A percentile compares a stretch with the other conserved stretches of the same genome.
These are phyloP conservation scores for Penicillium sp. DNA, from an alignment of 2,329 filamentous ascomycete species.

Conservation along the genomic window DNA sequence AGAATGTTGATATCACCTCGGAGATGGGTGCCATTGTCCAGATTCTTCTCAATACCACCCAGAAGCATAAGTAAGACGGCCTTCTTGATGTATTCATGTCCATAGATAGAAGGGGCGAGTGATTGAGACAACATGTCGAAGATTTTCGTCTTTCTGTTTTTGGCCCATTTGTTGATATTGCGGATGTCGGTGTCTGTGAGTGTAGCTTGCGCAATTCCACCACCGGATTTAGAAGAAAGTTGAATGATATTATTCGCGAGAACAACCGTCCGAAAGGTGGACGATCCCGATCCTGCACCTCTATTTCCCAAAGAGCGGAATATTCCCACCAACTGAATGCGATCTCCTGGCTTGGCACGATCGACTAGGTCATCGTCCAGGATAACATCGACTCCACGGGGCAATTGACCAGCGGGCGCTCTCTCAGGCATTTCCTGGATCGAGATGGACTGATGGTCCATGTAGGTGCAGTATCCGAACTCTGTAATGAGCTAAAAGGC, in stretches of 20 bases:
- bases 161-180: constrained; percentile 96
- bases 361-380: constrained; percentile 96
- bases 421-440: constrained; percentile 99
- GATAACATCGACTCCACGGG: constrained; percentile 92
- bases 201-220: constrained; percentile 82
- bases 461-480: constrained; percentile 91
- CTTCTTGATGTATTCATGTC: constrained; percentile 96
- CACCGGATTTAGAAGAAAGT: constrained; percentile 91
- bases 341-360: constrained; percentile 88
- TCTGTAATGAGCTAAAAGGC: constrained; percentile 69
- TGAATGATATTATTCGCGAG: constrained; percentile 93
- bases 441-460: constrained; percentile 95
- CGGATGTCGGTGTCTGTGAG: constrained; percentile 97
- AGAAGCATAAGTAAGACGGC: constrained; percentile 93
- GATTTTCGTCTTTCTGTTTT: constrained; percentile 72
- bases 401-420: constrained; percentile 90
- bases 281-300: constrained; percentile 84
- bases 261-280: constrained; percentile 90
- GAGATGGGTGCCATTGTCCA: constrained; percentile 96
- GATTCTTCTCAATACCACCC: constrained; percentile 95
- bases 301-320: constrained; percentile 92
- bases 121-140: constrained; percentile 93
- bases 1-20: constrained; percentile 98
- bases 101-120: constrained; percentile 91
- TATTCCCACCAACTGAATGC: constrained; percentile 94